A percentile compares a stretch with the other conserved stretches of the same genome.
Evolutionary conservation across 1,139 yeast species (phyloP).

Genomic region (Blastobotrys arbuscula): DNA sequence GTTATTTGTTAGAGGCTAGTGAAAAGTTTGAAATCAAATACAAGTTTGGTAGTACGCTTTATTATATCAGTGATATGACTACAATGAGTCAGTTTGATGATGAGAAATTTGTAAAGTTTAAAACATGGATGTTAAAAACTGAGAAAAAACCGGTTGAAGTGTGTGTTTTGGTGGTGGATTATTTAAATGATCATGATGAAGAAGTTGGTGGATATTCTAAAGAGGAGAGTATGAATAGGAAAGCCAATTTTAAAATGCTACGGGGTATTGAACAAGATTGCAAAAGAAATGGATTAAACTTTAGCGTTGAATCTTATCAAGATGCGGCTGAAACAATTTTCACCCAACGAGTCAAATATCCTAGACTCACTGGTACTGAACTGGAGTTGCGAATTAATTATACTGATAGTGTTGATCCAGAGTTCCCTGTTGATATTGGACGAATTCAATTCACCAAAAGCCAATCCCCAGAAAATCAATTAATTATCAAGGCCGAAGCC

Average conservation of each 20-base stretch:
- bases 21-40: slow-evolving; percentile 38
- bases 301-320: not conserved
- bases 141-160: not conserved
- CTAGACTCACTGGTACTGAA: not conserved
- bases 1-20: slow-evolving; percentile 32
- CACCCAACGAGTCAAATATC: not conserved
- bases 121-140: not conserved
- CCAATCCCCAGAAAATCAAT: not conserved
- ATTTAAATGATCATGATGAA: not conserved
- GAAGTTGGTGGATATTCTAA: not conserved
- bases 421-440: not conserved
- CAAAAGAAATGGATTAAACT: not conserved
- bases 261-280: not conserved
- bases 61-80: not conserved
- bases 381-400: not conserved
- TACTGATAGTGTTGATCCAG: not conserved
- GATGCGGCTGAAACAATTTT: not conserved
- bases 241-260: not conserved
- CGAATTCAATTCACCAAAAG: not conserved
- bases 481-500: not conserved
- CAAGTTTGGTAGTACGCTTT: slow-evolving; percentile 24
- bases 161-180: slow-evolving; percentile 1
- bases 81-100: not conserved
- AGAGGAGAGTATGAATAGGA: not conserved
- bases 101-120: not conserved